phyloP scores from a whole-genome alignment of 768 basidiomycete species.

The Trametes villosa region DNA sequence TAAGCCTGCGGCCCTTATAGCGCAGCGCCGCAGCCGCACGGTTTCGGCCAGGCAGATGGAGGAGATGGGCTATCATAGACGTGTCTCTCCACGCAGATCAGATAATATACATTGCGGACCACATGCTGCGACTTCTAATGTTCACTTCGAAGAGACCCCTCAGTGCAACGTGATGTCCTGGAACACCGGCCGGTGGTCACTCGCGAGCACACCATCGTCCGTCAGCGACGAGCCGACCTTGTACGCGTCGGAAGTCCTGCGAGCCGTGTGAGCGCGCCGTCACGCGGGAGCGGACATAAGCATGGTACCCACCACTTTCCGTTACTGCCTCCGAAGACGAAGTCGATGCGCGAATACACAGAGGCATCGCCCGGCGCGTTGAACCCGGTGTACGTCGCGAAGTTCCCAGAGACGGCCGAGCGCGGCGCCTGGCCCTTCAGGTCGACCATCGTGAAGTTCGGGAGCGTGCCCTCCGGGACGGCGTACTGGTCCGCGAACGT shows the following conservation, averaged over 20 bases:
- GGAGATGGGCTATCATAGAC: not conserved
- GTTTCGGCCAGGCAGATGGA: slow-evolving; percentile 14
- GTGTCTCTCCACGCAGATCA: slow-evolving; percentile 4
- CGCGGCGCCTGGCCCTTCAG: slow-evolving; percentile 47
- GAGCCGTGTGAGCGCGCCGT: not conserved
- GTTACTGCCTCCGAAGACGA: slow-evolving; percentile 54
- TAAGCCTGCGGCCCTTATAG: not conserved
- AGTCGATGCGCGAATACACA: slow-evolving; percentile 51
- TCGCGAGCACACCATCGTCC: slow-evolving; percentile 57
- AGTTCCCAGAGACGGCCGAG: slow-evolving; percentile 46
- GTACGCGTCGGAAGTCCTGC: slow-evolving; percentile 44
- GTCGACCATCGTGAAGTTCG: slow-evolving; percentile 49
- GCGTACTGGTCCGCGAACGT: slow-evolving; percentile 48
- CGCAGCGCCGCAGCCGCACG: slow-evolving; percentile 14
- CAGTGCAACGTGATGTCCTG: slow-evolving; percentile 39
- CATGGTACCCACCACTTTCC: slow-evolving; percentile 49
- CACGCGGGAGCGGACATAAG: not conserved
- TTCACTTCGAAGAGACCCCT: not conserved
- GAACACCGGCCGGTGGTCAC: slow-evolving; percentile 62
- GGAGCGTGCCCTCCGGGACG: slow-evolving; percentile 36
- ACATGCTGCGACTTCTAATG: not conserved
- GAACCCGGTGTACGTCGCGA: slow-evolving; percentile 59
- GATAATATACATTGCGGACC: slow-evolving; percentile 1
- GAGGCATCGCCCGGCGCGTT: slow-evolving; percentile 42
- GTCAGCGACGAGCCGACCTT: slow-evolving; percentile 46